Evolutionary conservation across 371 early-diverging fungal genomes (phyloP), one percentile per base, ranked within the genome.

Genomic region (Mucor plumbeus): DNA sequence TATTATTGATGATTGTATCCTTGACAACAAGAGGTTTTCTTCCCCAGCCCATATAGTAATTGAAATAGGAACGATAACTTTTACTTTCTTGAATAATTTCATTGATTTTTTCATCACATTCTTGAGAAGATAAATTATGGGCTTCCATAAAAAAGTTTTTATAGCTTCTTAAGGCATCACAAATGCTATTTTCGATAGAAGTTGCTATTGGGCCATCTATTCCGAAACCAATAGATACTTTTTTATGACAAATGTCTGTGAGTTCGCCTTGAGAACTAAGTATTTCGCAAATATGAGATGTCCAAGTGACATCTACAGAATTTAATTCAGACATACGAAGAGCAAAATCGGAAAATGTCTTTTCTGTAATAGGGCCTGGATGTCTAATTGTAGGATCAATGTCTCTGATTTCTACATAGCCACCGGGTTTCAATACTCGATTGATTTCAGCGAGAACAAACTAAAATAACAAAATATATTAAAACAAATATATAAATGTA

Each of bases 371-470:
- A 1, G 86, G 85, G 14, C 88, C 88, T n/a, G 82, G 71, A 67
- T 83, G 80, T 48, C 77, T 77, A 13, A 85, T 73, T 31, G 75
- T 67, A 4, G 83, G 83, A 40, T 87, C 83, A 19, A 81, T 73
- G 53, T 87, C 88, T 26, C 85, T 77, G 17, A 85, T 64, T 64
- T 87, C 85, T 26, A 87, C 66, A 65, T 75, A 83, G 4, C 85
- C 85, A 33, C 86, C 86, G 21, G 88, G 88, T 54, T 87, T 87
- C 10, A 87, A 58, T 0, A 85, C 75, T 11, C 87, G 70, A 41
- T 65, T 36, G 13, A 76, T 75, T 34, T 71, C 71, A 34, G 54
- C 63, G 9, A 77, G 47, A 11, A 74, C 61, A 55, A 56, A 61
- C 74, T 69, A 65, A 21, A 26, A 53, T 21, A n/a, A 41, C 15